Percentiles rank a stretch among this genome's conserved stretches.
Evolutionary conservation across 768 basidiomycete species (phyloP).

Genomic region (Kwoniella heveanensis): DNA sequence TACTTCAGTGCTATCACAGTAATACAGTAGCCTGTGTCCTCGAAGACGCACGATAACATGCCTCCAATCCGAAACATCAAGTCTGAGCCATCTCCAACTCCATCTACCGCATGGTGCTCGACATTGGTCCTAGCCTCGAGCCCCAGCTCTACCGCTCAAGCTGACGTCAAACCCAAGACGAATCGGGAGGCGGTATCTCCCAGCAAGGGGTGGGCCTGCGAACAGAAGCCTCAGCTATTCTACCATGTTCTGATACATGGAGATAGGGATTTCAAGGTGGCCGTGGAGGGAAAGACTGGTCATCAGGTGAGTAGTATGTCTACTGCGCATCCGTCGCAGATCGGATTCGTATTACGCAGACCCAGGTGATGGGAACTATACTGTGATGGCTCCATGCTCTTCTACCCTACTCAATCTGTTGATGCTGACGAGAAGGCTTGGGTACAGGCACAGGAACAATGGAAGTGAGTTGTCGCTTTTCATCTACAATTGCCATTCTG

Average conservation of each 20-base stretch:
- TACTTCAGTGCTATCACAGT: no score
- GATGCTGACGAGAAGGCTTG: no score
- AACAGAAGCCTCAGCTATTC: slow-evolving; percentile 25
- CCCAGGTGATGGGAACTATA: no score
- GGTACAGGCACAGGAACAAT: slow-evolving; percentile 26
- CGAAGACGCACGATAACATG: no score
- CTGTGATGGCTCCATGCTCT: no score
- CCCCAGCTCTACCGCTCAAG: not conserved
- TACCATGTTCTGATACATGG: slow-evolving; percentile 28
- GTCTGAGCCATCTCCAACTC: not conserved
- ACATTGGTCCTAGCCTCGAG: no score
- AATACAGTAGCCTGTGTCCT: no score
- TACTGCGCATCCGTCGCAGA: not conserved
- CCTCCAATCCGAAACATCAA: not conserved
- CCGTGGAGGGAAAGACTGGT: slow-evolving; percentile 29
- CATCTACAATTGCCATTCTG: no score
- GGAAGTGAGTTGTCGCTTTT: no score
- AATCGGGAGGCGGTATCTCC: not conserved
- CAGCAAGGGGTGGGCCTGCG: slow-evolving; percentile 11
- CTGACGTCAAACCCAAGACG: not conserved
- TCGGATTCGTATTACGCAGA: no score
- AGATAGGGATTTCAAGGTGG: slow-evolving; percentile 26
- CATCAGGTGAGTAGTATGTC: slow-evolving; percentile 18
- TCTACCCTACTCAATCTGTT: no score
- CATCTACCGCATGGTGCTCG: not conserved